These are phyloP conservation scores for Lentinula aciculospora DNA, from an alignment of 768 basidiomycete genomes.

Conservation along the genomic window DNA sequence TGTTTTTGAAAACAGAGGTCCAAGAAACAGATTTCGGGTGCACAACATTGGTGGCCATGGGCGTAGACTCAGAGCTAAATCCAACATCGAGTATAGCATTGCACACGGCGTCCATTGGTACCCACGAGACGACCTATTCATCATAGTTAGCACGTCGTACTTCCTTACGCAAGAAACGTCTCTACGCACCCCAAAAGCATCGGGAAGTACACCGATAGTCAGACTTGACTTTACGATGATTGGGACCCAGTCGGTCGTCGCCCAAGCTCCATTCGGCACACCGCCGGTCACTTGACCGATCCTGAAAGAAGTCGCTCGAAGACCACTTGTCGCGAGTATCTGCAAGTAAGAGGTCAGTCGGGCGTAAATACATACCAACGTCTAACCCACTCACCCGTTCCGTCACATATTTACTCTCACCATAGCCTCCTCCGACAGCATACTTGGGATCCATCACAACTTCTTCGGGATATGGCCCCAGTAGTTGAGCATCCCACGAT, in stretches of 20 bases:
- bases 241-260: slow-evolving; percentile 42
- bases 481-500: slow-evolving; percentile 18
- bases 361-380: neutral
- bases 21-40: slow-evolving; percentile 30
- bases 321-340: slow-evolving; percentile 25
- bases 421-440: slow-evolving; percentile 29
- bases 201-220: slow-evolving; percentile 21
- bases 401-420: slow-evolving; percentile 30
- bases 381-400: slow-evolving; percentile 22
- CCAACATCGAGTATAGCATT: slow-evolving; percentile 26
- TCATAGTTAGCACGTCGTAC: slow-evolving; percentile 4
- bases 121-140: slow-evolving; percentile 25
- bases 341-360: neutral
- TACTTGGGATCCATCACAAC: slow-evolving; percentile 17
- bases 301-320: slow-evolving; percentile 25
- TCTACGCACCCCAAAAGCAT: slow-evolving; percentile 27
- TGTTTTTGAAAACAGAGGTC: slow-evolving; percentile 16
- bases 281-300: slow-evolving; percentile 45
- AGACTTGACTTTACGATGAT: slow-evolving; percentile 30
- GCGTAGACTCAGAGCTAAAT: slow-evolving; percentile 13
- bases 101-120: slow-evolving; percentile 29
- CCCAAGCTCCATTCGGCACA: slow-evolving; percentile 33
- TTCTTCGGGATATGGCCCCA: slow-evolving; percentile 22
- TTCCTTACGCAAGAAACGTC: neutral
- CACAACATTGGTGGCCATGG: slow-evolving; percentile 27